Evolutionary conservation across 2,329 filamentous ascomycete species (phyloP), one percentile per base, ranked within the genome.

Genomic region (Paecilomyces sp.): DNA sequence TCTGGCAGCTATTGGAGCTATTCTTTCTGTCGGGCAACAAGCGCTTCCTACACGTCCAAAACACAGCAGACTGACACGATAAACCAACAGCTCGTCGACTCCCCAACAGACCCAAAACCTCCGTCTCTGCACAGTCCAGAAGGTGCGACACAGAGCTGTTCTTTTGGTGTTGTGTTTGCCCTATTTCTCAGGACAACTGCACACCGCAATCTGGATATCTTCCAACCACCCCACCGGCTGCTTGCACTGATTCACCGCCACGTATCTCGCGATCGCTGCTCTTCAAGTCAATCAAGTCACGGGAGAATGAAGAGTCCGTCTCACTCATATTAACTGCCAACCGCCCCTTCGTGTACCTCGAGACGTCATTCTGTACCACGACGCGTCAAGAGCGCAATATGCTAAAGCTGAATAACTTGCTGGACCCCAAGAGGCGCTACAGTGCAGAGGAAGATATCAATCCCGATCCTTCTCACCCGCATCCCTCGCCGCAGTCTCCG

Each of bases 371-470:
- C 34, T 62, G 13, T 31, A 41, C 31, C 53, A 15, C 28, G 28
- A 53, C 51, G 51, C 51, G 51, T 30, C 13, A 53, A 53, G 51
- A 53, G 13, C 22, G 22, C 62, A 63, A 54, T 53, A 76, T 76
- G 74, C 63, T 69, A 47, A 75, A 71, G 65, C 60, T 73, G 61
- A 70, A 69, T 57, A 69, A 74, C 61, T 63, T 71, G 30, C 66
- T 71, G 61, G 74, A 75, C 63, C 62, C 68, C 62, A 70, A 66
- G 63, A 62, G 66, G 65, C 65, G 67, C 58, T 66, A 72, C 63
- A 68, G 64, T 64, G 67, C 65, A 58, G 67, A 71, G 54, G 60
- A 58, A 50, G 68, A 66, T 56, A 64, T 64, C 58, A 66, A 69
- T 13, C 58, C 61, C 58, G 66, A 69, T 12, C 58, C 61, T 8